These are phyloP conservation scores for Nelumbo lutea DNA, from an alignment of 164 flowering plant species.

Conservation along the genomic window DNA sequence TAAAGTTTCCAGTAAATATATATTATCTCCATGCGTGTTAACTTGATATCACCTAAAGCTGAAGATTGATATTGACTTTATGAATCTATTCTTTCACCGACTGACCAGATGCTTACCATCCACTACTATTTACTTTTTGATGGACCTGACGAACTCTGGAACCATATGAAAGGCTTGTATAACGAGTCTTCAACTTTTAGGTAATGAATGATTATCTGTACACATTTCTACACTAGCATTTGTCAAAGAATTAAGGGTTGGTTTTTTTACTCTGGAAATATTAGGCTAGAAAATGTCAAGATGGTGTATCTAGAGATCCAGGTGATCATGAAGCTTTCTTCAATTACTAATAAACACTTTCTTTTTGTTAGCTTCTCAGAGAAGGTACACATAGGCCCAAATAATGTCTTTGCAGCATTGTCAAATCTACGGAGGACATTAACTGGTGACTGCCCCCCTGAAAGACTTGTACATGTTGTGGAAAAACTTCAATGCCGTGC, in stretches of 20 bases:
- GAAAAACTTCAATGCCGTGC: conserved; percentile 91
- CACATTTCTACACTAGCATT: neutral
- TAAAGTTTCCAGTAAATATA: neutral
- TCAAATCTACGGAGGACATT: conserved; percentile 64
- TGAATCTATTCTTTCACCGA: neutral
- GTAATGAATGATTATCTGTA: conserved; percentile 26
- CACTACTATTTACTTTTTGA: conserved; percentile 93
- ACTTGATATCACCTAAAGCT: neutral
- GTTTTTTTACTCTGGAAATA: neutral
- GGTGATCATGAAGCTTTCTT: neutral
- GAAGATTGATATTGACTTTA: too few relatives aligned
- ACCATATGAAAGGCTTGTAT: conserved; percentile 61
- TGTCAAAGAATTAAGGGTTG: neutral
- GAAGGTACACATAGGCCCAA: conserved; percentile 50
- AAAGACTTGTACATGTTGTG: conserved; percentile 90
- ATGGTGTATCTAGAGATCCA: neutral
- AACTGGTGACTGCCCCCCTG: conserved; percentile 86
- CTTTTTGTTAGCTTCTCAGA: conserved; percentile 59
- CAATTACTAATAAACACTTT: conserved; percentile 3
- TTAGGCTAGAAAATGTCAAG: neutral
- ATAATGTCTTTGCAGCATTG: conserved; percentile 53
- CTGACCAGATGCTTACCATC: conserved; percentile 91
- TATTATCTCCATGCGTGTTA: neutral
- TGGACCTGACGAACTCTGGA: conserved; percentile 91
- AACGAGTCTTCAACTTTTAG: conserved; percentile 68